Evolutionary conservation across 208 protist genomes (phyloP).

Genomic region (Angomonas ambiguus): DNA sequence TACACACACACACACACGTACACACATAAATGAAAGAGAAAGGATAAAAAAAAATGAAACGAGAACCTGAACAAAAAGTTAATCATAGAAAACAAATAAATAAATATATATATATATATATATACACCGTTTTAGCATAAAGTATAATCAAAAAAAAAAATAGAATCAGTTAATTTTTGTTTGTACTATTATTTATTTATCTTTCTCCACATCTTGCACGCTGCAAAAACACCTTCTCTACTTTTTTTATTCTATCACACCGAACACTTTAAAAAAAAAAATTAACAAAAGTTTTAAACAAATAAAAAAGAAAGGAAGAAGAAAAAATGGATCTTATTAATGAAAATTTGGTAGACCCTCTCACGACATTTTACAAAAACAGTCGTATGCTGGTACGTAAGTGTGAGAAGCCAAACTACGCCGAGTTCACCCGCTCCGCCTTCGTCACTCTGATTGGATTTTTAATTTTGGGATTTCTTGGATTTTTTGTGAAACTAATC

Average conservation of each 20-base stretch:
- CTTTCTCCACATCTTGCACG: too few relatives aligned
- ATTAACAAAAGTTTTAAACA: neutral
- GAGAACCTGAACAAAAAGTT: neutral
- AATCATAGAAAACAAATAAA: neutral
- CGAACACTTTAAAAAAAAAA: neutral
- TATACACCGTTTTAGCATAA: neutral
- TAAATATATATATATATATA: neutral
- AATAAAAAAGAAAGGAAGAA: neutral
- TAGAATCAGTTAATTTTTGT: neutral
- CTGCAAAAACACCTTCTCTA: too few relatives aligned
- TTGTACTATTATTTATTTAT: too few relatives aligned
- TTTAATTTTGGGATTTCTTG: slow-evolving; percentile 92
- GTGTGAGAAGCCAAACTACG: slow-evolving; percentile 92
- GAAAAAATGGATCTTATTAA: slow-evolving; percentile 83
- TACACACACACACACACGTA: slow-evolving; percentile 4
- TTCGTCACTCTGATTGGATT: slow-evolving; percentile 90
- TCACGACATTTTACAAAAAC: slow-evolving; percentile 79
- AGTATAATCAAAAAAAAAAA: neutral
- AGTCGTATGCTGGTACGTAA: slow-evolving; percentile 87
- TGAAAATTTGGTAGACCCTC: slow-evolving; percentile 68
- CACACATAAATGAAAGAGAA: neutral
- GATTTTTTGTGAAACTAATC: slow-evolving; percentile 95
- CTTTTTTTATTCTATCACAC: neutral
- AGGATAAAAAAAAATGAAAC: slow-evolving; percentile 4
- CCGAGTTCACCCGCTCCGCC: slow-evolving; percentile 88